Conservation (phyloP, 2,329 filamentous ascomycete species). For the Colletotrichum euphorbiae region DNA sequence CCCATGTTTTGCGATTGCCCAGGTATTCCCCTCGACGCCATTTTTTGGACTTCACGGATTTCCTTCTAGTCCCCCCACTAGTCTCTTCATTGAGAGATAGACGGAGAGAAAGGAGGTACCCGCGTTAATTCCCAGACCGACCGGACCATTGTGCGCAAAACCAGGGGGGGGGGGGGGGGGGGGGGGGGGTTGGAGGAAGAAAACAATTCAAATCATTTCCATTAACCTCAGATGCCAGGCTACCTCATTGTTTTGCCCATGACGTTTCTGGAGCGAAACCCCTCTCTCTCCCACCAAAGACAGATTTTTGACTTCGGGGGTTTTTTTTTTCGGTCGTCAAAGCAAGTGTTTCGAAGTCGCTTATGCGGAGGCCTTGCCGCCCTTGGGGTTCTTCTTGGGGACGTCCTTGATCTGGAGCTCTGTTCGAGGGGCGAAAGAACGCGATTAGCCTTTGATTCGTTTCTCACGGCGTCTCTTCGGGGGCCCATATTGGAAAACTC, state of each 20-base stretch:
- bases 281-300: constrained; percentile 24
- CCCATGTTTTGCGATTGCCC: constrained; percentile 56
- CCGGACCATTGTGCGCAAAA: constrained; percentile 22
- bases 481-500: background rate
- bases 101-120: background rate
- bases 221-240: constrained; percentile 28
- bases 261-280: constrained; percentile 29
- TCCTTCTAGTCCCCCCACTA: background rate
- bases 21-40: constrained; percentile 64
- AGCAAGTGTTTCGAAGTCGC: constrained; percentile 17
- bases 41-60: constrained; percentile 46
- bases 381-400: constrained; percentile 65
- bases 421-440: constrained; percentile 43
- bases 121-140: constrained; percentile 26
- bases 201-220: constrained; percentile 23
- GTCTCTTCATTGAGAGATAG: constrained; percentile 14
- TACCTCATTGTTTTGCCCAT: constrained; percentile 32
- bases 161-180: too few relatives aligned
- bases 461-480: too few relatives aligned
- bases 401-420: constrained; percentile 66
- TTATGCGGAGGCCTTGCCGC: constrained; percentile 52
- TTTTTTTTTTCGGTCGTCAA: constrained; percentile 12
- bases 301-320: constrained; percentile 7
- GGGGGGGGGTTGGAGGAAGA: too few relatives aligned
- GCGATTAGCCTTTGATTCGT: constrained; percentile 9